Evolutionary conservation across 108 stramenopile species (phyloP), one percentile per base, ranked within the genome.

Genomic region (Aurantiochytrium sp.): DNA sequence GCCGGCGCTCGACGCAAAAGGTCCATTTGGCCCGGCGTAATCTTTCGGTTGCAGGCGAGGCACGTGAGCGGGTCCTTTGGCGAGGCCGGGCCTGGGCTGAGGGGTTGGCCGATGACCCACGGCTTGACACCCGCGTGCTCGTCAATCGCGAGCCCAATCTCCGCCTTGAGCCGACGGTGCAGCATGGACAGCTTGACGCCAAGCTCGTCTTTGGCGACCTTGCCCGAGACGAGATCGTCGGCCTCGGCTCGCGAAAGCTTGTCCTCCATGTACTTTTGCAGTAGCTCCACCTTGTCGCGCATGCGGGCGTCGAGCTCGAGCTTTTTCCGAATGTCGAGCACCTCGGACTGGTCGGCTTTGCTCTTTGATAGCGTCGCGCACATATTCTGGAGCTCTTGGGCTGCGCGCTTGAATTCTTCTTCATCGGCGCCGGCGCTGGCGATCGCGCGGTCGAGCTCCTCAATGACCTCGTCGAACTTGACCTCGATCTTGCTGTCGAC

Each of bases 201-300:
- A n/a, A 81, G 73, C 45, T 81, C 73, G 6, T 81, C 73, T 24
- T 81, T 81, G 50, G 73, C 73, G 73, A 81, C 73, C 73, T 81
- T 81, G 21, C 42, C 73, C 6, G 73, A 41, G 19, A 81, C 30
- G 10, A 81, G 24, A 21, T 81, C 73, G 30, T 81, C 73, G 39
- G 73, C 73, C 30, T 81, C 73, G n/a, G 73, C 45, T 6, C 73
- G 73, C n/a, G 24, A 27, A n/a, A 81, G 45, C 39, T 81, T 81
- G n/a, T 81, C 73, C 19, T 81, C 73, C 73, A 81, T 81, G 73
- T 81, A 81, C 73, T 81, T 81, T 81, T 81, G 73, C 6, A 81
- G 73, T 24, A 41, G 6, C 12, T 81, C 73, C n/a, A 81, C 45
- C 73, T 81, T 41, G 45, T 81, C 73, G 45, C 42, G 42, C 42